These are phyloP conservation scores for Fraxinus sp. DNA, from an alignment of 305 asterid species.

Conservation along the genomic window DNA sequence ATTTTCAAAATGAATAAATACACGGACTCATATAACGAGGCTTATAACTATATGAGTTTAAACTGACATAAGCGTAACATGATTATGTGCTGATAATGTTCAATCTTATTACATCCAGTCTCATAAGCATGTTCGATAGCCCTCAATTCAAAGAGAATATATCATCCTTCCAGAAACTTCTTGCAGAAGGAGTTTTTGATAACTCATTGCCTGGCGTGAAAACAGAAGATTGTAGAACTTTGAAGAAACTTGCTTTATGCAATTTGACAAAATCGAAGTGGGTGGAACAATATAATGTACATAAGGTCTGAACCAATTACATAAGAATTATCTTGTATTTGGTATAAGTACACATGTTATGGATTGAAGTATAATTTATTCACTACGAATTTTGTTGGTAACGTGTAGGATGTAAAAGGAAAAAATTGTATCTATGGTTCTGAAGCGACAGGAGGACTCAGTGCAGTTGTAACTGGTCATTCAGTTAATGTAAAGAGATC, in stretches of 20 bases:
- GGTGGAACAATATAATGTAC: slow-evolving; percentile 54
- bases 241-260: slow-evolving; percentile 55
- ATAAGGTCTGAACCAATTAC: slow-evolving; percentile 48
- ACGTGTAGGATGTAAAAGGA: slow-evolving; percentile 45
- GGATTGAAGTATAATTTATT: neutral
- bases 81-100: slow-evolving; percentile 9
- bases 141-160: slow-evolving; percentile 59
- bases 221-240: slow-evolving; percentile 51
- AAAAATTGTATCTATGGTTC: slow-evolving; percentile 35
- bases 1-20: neutral
- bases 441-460: slow-evolving; percentile 39
- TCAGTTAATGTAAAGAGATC: slow-evolving; percentile 47
- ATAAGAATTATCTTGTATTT: neutral
- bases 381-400: slow-evolving; percentile 2
- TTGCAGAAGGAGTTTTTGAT: slow-evolving; percentile 66
- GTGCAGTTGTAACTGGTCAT: slow-evolving; percentile 43
- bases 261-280: slow-evolving; percentile 58
- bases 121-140: slow-evolving; percentile 65
- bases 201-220: slow-evolving; percentile 48
- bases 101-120: slow-evolving; percentile 38
- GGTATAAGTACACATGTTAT: slow-evolving; percentile 9
- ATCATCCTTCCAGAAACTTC: slow-evolving; percentile 68
- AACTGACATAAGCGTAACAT: slow-evolving; percentile 3
- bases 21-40: neutral
- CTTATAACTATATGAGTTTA: neutral